These are phyloP conservation scores for Xylariaceae sp. DNA, from an alignment of 2,329 filamentous ascomycete genomes.

Conservation along the genomic window DNA sequence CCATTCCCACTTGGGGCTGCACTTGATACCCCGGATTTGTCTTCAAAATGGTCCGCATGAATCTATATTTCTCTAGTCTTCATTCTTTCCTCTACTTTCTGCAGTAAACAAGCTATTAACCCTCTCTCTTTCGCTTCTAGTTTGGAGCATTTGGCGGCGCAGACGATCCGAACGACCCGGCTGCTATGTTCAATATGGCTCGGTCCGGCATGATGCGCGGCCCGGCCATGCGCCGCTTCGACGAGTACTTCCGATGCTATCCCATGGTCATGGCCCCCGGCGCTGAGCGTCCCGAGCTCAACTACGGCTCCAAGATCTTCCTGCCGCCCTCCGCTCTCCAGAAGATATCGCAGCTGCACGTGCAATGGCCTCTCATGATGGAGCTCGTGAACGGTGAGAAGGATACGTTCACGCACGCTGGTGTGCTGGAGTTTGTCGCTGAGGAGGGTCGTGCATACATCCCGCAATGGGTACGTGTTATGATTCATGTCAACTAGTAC, in stretches of 20 bases:
- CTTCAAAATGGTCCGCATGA: slow-evolving; percentile 16
- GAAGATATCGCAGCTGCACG: slow-evolving; percentile 91
- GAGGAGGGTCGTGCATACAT: slow-evolving; percentile 96
- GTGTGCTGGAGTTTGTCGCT: slow-evolving; percentile 94
- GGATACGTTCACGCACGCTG: slow-evolving; percentile 78
- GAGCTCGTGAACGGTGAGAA: slow-evolving; percentile 87
- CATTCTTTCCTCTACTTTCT: neutral
- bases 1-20: neutral
- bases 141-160: slow-evolving; percentile 36
- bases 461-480: slow-evolving; percentile 73
- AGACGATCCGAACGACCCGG: slow-evolving; percentile 45
- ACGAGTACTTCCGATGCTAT: slow-evolving; percentile 98
- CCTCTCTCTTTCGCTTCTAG: slow-evolving; percentile 19
- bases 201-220: slow-evolving; percentile 40
- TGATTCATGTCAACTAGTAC: neutral
- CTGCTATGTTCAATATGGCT: slow-evolving; percentile 46
- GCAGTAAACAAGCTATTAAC: neutral
- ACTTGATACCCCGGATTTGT: neutral
- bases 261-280: slow-evolving; percentile 92
- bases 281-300: slow-evolving; percentile 79
- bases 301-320: slow-evolving; percentile 96
- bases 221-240: slow-evolving; percentile 69
- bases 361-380: slow-evolving; percentile 95
- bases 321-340: slow-evolving; percentile 94
- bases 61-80: neutral